Base-by-base conservation (phyloP, 179 eudicot genomes). In the Beta macrorhiza region DNA sequence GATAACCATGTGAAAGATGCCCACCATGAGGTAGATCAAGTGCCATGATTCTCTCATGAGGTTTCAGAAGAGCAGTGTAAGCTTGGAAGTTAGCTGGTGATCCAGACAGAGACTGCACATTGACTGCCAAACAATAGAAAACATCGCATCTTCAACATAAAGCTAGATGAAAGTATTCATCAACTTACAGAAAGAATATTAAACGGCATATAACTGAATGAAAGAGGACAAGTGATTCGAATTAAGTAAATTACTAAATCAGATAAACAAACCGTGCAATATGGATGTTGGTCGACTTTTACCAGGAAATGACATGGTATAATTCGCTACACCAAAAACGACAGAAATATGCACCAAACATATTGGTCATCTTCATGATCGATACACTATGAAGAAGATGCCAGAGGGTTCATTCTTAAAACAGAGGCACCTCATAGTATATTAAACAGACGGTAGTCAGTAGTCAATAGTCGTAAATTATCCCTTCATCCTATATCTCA, bases 11-110 rank as follows among this genome's bases (percentile, higher is more conserved):
- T 57, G 99, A 97, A 83, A 97, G 97, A 89, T 94, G 99, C 16
- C 99, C 99, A 86, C 99, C 99, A 86, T 97, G 99, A 82, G 99
- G 99, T 87, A 97, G 93, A 91, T 97, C 99, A 86, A 97, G 97
- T 5, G 98, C 97, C 99, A 97, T 97, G 82, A 97, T 97, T 89
- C 99, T 92, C 76, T 97, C 99, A 87, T 94, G 99, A 74, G 98
- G 97, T 83, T 97, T 97, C 86, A 94, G 78, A 56, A 97, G 86
- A 76, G 95, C 99, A 71, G 99, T 97, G 82, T 97, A 97, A 79
- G 90, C 99, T 81, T 97, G 99, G 77, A 97, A 97, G 86, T 97
- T 94, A 77, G 98, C 88, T 29, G 99, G 99, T 76, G 99, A 97
- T 72, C 99, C 98, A 59, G 99, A 97, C 68, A 97, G 87, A 25